These are phyloP conservation scores for Pseudozyma thailandica DNA, from an alignment of 1,284 basidiomycete genomes.

Conservation along the genomic window DNA sequence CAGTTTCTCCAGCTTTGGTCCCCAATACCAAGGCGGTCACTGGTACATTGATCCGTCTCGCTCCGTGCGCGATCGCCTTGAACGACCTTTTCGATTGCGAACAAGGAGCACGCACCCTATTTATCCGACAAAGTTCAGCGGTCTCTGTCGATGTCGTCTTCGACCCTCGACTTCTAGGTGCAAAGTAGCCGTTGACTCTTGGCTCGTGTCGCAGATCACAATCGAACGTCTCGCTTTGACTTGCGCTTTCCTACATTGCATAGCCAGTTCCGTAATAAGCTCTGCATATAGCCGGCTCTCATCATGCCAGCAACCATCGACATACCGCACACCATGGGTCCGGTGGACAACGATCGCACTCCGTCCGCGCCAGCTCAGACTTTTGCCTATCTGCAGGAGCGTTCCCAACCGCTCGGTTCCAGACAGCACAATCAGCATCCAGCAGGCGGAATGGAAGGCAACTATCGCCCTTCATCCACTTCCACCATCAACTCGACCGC, in stretches of 20 bases:
- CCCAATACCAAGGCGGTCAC: too few relatives aligned
- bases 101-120: too few relatives aligned
- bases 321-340: conserved; percentile 9
- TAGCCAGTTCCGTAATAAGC: not conserved
- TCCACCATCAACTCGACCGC: conserved; percentile 1
- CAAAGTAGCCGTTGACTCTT: too few relatives aligned
- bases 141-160: too few relatives aligned
- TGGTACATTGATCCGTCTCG: too few relatives aligned
- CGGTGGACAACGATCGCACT: conserved; percentile 35
- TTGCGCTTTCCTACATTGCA: not conserved
- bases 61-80: too few relatives aligned
- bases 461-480: not conserved
- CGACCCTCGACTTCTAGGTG: too few relatives aligned
- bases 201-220: too few relatives aligned
- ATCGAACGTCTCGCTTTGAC: not conserved
- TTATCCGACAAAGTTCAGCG: too few relatives aligned
- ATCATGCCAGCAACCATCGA: conserved; percentile 8
- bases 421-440: conserved; percentile 7
- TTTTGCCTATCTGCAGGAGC: conserved; percentile 38
- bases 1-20: too few relatives aligned
- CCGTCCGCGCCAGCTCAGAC: conserved; percentile 34
- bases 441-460: conserved; percentile 1
- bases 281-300: not conserved
- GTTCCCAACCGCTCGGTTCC: conserved; percentile 19
- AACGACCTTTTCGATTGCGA: too few relatives aligned